Evolutionary conservation across 2,329 filamentous ascomycete genomes (phyloP).

Genomic region (Talaromyces sp.): DNA sequence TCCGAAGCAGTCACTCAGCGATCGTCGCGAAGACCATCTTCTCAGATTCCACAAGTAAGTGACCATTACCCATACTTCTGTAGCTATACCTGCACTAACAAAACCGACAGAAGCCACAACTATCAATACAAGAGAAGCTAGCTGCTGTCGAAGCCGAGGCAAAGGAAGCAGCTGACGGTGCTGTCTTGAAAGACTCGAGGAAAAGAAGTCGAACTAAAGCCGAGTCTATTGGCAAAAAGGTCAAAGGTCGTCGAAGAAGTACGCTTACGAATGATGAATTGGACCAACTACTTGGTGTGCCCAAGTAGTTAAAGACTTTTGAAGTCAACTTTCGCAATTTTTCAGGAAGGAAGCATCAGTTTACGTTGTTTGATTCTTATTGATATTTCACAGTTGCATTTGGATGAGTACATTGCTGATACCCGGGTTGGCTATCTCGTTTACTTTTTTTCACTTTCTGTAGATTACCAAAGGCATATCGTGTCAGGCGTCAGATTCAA

Average conservation of each 20-base stretch:
- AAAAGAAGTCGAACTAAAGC: conserved; percentile 11
- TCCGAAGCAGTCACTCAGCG: conserved; percentile 27
- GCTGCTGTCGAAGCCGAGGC: conserved; percentile 42
- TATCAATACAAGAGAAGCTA: conserved; percentile 41
- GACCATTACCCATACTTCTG: conserved; percentile 11
- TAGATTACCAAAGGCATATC: background rate
- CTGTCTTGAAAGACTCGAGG: conserved; percentile 23
- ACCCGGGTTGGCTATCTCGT: conserved; percentile 6
- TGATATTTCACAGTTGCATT: conserved; percentile 4
- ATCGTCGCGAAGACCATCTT: conserved; percentile 24
- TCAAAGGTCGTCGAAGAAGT: conserved; percentile 31
- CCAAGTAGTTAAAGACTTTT: background rate
- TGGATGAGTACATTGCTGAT: conserved; percentile 12
- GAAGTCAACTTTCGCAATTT: background rate
- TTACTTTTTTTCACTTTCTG: background rate
- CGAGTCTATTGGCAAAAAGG: conserved; percentile 22
- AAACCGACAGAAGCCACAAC: conserved; percentile 19
- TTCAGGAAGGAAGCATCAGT: background rate
- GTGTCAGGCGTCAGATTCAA: background rate
- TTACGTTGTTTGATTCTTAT: background rate
- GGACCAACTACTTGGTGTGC: conserved; percentile 35
- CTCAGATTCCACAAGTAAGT: conserved; percentile 28
- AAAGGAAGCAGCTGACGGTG: conserved; percentile 24
- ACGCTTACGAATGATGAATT: conserved; percentile 44
- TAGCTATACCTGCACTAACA: background rate